Conservation (phyloP, 352 stramenopile genomes). For the Aphanomyces cochlioides region DNA sequence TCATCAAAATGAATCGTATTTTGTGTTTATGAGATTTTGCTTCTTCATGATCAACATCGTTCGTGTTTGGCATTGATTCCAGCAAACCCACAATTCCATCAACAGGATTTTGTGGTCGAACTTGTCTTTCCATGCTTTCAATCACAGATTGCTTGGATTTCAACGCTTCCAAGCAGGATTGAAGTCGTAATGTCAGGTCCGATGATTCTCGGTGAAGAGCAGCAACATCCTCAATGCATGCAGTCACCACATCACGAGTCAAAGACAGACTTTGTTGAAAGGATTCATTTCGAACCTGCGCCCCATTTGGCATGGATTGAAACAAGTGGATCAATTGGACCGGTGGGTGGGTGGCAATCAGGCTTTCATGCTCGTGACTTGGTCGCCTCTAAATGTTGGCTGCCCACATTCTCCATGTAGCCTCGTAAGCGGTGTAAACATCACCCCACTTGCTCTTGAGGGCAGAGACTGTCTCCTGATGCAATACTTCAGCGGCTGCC, state of each 20-base stretch:
- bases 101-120: constrained; percentile 11
- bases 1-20: too few species aligned
- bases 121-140: constrained; percentile 19
- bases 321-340: constrained; percentile 16
- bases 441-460: constrained; percentile 24
- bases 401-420: constrained; percentile 32
- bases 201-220: constrained; percentile 3
- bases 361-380: constrained; percentile 7
- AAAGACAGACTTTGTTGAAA: constrained; percentile 4
- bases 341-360: constrained; percentile 28
- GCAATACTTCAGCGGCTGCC: constrained; percentile 17
- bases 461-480: constrained; percentile 18
- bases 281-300: background rate
- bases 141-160: background rate
- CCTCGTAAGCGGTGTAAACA: constrained; percentile 15
- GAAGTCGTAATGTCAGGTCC: constrained; percentile 9
- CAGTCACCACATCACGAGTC: constrained; percentile 25
- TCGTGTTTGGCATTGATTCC: constrained; percentile 14
- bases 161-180: constrained; percentile 5
- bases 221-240: constrained; percentile 12
- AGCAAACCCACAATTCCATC: constrained; percentile 19
- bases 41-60: constrained; percentile 31
- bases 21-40: too few species aligned
- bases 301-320: background rate
- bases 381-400: constrained; percentile 23